Base-by-base conservation (phyloP, 495 filamentous ascomycete species). In the Lepraria neglecta region DNA sequence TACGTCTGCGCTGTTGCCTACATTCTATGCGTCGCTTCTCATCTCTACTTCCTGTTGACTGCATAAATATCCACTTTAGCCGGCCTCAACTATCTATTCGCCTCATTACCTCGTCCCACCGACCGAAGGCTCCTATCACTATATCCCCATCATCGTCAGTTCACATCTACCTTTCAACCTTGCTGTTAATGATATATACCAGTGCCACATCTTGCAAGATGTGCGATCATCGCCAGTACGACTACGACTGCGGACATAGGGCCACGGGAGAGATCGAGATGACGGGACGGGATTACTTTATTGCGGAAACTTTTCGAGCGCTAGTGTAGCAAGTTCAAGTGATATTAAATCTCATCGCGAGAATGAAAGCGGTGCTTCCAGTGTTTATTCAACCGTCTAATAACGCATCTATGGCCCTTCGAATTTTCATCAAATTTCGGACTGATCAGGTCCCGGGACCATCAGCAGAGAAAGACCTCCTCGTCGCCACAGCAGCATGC, bases 401-500 rank as follows among this genome's bases (percentile, higher is more conserved):
- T 7, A 14, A 52, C 53, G 44, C 58, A 17, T 60, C 35, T 30
- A 60, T 60, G 58, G 45, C 58, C 38, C 58, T 60, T 53, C 30
- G 58, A 42, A 60, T 62, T 46, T 48, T 56, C 53, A 62, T 62
- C 44, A 56, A 56, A 57, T 56, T 56, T 62, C 42, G 53, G 43
- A 62, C 60, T 21, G 53, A 62, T 56, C 60, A 57, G 52, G 60
- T 62, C 21, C 52, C 53, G 14, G 52, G 60, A 56, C 52, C 47
- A 56, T n/a, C 60, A 4, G 60, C 53, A 48, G 60, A 62, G 60
- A 56, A 62, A 62, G 60, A 62, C 28, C 31, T 62, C 40, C 59
- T 62, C 17, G 48, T 62, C 43, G 48, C 51, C 52, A 48, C 10
- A 45, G 52, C 59, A 43, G 51, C 59, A 62, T 62, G 59, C 59